Base-by-base conservation (phyloP, 2,329 filamentous ascomycete genomes). In the Aspergillus ruber region DNA sequence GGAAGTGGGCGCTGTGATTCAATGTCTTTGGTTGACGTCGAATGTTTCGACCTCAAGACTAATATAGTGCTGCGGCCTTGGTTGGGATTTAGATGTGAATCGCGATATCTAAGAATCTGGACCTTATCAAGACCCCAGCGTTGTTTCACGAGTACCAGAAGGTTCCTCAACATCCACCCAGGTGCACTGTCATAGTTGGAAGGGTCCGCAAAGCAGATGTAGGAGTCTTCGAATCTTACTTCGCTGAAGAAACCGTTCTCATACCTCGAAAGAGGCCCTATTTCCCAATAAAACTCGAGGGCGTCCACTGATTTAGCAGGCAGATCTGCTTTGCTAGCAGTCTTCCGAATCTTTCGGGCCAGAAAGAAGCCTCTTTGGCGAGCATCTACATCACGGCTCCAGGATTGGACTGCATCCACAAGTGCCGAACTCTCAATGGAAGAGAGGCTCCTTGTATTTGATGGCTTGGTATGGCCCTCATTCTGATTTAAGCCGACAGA, bases 361-460 rank as follows among this genome's bases (percentile, higher is more conserved):
- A 98, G 74, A 67, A 98, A 98, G 71, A 97, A 98, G 8, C 93
- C 93, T 64, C 91, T 85, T 68, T 98, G 89, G 43, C 89, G 81
- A 32, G 80, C 77, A 66, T 97, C 90, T 13, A 86, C 83, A 27
- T 80, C 78, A 61, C 91, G 93, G 52, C 83, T 82, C 90, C 90
- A 98, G 1, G 88, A 93, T 52, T 90, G 86, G 18, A 96, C 83
- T 13, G 80, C 78, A 48, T 95, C 90, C 10, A 90, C 88, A 27
- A 98, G 77, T 6, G 82, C 78, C 2, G 83, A 84, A 49, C 85
- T 91, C 67, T 97, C 91, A 52, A 79, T 74, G 2, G 78, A 63
- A 2, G 76, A 80, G 42, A 97, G 70, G 42, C 67, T 51, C 43
- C 68, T 68, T 21, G 48, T 54, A 40, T 48, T 48, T 41, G 44